Percentiles rank a stretch among this genome's conserved stretches.
These are phyloP conservation scores for Durio zibethinus DNA, from an alignment of 345 rosid species.

Conservation along the genomic window DNA sequence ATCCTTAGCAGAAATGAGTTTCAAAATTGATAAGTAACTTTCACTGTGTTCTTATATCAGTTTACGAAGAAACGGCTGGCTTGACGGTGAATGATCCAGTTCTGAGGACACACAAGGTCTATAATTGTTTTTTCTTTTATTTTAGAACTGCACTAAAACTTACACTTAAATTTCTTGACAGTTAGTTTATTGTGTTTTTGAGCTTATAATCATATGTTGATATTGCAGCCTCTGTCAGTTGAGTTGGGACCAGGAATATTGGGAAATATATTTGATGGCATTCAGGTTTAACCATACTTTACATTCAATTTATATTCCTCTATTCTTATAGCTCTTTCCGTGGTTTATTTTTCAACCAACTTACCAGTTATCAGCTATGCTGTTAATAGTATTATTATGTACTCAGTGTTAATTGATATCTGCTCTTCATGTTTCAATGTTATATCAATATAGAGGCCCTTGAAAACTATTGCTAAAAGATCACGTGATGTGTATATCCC, in stretches of 20 bases:
- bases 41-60: slow-evolving; percentile 33
- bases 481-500: slow-evolving; percentile 99
- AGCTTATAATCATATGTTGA: slow-evolving; percentile 21
- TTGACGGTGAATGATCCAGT: slow-evolving; percentile 94
- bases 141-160: not conserved
- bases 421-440: slow-evolving; percentile 5
- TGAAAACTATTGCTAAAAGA: slow-evolving; percentile 89
- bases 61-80: slow-evolving; percentile 96
- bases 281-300: slow-evolving; percentile 61
- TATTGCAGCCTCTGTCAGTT: slow-evolving; percentile 88
- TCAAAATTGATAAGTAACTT: slow-evolving; percentile 1
- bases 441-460: slow-evolving; percentile 64
- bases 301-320: not conserved
- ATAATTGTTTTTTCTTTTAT: not conserved
- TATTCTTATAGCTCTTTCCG: not conserved
- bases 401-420: not conserved
- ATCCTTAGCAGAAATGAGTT: not conserved
- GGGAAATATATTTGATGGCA: slow-evolving; percentile 97
- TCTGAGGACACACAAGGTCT: slow-evolving; percentile 85
- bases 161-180: not conserved
- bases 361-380: not conserved
- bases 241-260: slow-evolving; percentile 99
- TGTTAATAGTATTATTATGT: slow-evolving; percentile 7
- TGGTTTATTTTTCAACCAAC: not conserved
- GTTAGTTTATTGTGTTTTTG: not conserved